Base-by-base conservation (phyloP, 306 rosid species). In the Cyclanthera cordifolia region DNA sequence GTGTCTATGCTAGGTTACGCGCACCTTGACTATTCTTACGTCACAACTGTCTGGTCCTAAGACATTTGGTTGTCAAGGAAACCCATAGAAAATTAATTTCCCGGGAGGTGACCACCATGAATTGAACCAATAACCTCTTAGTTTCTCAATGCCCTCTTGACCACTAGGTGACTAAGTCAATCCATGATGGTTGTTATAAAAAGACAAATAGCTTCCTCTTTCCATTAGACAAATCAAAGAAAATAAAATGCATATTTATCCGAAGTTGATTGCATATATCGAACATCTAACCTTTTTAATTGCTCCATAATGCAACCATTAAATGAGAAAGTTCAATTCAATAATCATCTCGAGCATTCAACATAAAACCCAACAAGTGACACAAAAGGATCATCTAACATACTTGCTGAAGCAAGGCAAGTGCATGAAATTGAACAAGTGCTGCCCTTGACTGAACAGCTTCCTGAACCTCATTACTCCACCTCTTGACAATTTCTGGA, bases 391-490 rank as follows among this genome's bases (percentile, higher is more conserved):
- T 53, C 61, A 60, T n/a, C 54, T 54, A 43, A 63, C 80, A 68
- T 77, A 93, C 99, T 95, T 93, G 96, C 78, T 93, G 96, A 75
- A 93, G 90, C 85, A 90, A 82, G 74, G 88, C 98, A 74, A 92
- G 80, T 3, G 94, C 96, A 78, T 93, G 99, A 76, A 93, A 93
- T 73, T 93, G 99, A 53, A 93, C 99, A 78, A 93, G 99, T 69
- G 99, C 96, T 30, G 99, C 95, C 79, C 96, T 87, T 50, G 99
- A 90, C 80, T 93, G 99, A 79, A 93, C 95, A 59, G 99, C 95
- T 83, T 93, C 99, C 78, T 93, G 99, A 81, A 93, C 94, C 86
- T 93, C 99, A 76, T 93, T 93, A 73, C 99, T 93, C 99, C 99
- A 93, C 82, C 99, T 82, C 81, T 88, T 90, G 48, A 93, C 99